phyloP scores from a whole-genome alignment of 148 eudicot genomes.

The Limonium bicolor region DNA sequence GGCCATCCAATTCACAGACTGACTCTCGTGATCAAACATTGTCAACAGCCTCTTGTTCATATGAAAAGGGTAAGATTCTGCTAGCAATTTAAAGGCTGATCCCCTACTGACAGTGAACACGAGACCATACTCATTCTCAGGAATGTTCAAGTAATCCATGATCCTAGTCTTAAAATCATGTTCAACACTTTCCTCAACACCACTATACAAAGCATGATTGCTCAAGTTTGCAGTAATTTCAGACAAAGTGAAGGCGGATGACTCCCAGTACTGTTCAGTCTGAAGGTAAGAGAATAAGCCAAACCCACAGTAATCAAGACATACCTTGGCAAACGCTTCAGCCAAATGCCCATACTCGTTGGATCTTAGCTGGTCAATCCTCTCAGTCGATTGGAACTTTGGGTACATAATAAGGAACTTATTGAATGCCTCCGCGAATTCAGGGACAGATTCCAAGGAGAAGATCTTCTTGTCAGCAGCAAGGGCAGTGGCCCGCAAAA shows the following conservation, averaged over 20 bases:
- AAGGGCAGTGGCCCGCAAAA: conserved; percentile 79
- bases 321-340: conserved; percentile 56
- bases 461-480: conserved; percentile 65
- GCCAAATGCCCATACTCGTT: conserved; percentile 76
- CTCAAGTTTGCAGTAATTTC: conserved; percentile 89
- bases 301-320: conserved; percentile 95
- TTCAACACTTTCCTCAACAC: conserved; percentile 77
- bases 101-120: conserved; percentile 95
- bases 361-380: conserved; percentile 71
- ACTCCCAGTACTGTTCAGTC: conserved; percentile 66
- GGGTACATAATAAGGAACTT: conserved; percentile 92
- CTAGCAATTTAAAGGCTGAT: conserved; percentile 84
- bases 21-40: conserved; percentile 99
- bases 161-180: conserved; percentile 76
- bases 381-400: conserved; percentile 57
- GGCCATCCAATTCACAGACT: conserved; percentile 92
- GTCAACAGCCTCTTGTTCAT: conserved; percentile 84
- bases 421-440: conserved; percentile 41
- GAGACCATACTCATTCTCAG: conserved; percentile 90
- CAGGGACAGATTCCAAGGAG: conserved; percentile 57
- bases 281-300: conserved; percentile 91
- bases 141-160: conserved; percentile 91
- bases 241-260: conserved; percentile 77
- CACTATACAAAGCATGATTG: conserved; percentile 89
- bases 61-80: conserved; percentile 91